These are phyloP conservation scores for Rubia balearica DNA, from an alignment of 305 asterid species.

Conservation along the genomic window DNA sequence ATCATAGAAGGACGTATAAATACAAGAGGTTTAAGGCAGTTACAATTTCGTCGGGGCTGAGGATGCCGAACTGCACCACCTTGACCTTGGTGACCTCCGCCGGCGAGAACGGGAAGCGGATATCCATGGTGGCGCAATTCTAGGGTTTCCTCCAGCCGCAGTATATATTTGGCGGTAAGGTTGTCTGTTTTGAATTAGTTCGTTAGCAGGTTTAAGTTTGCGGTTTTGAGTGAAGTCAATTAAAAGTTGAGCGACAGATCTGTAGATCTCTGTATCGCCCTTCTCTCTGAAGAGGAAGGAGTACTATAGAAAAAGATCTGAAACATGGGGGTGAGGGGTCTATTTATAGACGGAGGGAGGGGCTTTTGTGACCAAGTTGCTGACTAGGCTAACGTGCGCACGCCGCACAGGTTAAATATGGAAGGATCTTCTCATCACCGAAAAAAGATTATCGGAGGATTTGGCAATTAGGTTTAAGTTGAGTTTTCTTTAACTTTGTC, in stretches of 20 bases:
- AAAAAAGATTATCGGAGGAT: no score
- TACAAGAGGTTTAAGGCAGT: constrained; percentile 8
- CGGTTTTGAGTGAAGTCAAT: constrained; percentile 8
- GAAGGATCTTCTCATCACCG: not conserved
- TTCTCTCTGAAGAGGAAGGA: constrained; percentile 8
- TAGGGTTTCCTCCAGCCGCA: constrained; percentile 8
- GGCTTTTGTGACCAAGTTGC: not conserved
- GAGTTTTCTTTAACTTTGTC: no score
- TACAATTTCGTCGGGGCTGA: constrained; percentile 94
- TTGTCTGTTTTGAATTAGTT: not conserved
- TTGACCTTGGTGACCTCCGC: constrained; percentile 89
- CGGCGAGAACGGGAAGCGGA: constrained; percentile 87
- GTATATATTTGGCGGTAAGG: not conserved
- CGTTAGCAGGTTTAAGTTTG: not conserved
- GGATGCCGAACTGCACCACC: constrained; percentile 81
- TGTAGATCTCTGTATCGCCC: not conserved
- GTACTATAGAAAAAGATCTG: not conserved
- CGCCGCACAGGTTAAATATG: not conserved
- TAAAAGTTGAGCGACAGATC: not conserved
- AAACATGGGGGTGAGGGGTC: not conserved
- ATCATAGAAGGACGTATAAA: not conserved
- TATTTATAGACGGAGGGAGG: constrained; percentile 24
- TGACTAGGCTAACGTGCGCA: no score
- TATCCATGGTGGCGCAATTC: constrained; percentile 47
- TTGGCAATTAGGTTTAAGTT: no score